Base-by-base conservation (phyloP, 495 filamentous ascomycete genomes). In the Neurospora hispaniola region DNA sequence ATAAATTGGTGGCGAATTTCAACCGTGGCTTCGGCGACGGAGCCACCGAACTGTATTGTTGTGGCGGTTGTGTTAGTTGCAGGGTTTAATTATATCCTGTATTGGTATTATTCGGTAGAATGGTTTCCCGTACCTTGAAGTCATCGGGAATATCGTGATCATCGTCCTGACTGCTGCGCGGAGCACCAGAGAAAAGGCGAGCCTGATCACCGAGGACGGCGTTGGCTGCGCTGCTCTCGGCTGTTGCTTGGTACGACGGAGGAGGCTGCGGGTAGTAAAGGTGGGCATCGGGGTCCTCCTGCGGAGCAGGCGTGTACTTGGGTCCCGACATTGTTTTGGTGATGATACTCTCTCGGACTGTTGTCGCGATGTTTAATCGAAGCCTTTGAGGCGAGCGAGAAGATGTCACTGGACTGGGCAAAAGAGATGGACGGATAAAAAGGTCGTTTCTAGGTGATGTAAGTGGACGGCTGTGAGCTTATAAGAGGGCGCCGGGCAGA, bases 1-100 rank as follows among this genome's bases (percentile, higher is more conserved):
- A 99, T 89, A 82, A 99, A 99, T 84, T 94, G 92, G 90, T 98
- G 97, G 74, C 96, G 91, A 81, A 99, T 97, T 74, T 96, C 93
- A 78, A 98, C 85, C 11, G 94, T 96, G 48, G 91, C 96, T 84
- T 98, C 96, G 73, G 95, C 89, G 70, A 98, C 94, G 12, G 89
- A 92, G 44, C 93, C 94, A 62, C 94, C 94, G 78, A 95, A 98
- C 90, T 94, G 69, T 18, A 44, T 11, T 14, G 20, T 59, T 54
- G n/a, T 18, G 8, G 48, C 43, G 39, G 39, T 41, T 48, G 69
- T 42, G 42, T 75, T 69, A n/a, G 27, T 73, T 35, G 31, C 39
- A 5, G 5, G 7, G 31, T 27, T 72, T 16, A n/a, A 18, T 8
- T 46, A 46, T 5, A 1, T 20, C 4, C n/a, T n/a, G n/a, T n/a